A percentile compares a stretch with the other conserved stretches of the same genome.
Evolutionary conservation across 2,329 filamentous ascomycete species (phyloP).

Genomic region (Fusarium miscanthi): DNA sequence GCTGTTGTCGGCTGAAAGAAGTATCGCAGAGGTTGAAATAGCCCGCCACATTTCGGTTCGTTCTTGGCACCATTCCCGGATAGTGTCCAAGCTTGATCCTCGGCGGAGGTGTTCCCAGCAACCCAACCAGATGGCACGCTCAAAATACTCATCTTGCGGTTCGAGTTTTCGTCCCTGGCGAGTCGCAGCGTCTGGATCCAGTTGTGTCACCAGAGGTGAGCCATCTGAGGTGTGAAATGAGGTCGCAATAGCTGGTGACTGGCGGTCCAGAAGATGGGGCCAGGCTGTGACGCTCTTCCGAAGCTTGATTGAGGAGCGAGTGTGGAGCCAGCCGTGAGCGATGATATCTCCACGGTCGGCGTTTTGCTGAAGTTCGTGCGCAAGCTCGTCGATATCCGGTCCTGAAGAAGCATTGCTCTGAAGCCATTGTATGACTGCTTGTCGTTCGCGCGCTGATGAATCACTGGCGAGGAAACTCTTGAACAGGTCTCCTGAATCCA

Average conservation of each 20-base stretch:
- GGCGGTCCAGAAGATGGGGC: conserved; percentile 72
- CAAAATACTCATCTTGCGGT: conserved; percentile 86
- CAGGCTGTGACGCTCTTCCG: conserved; percentile 82
- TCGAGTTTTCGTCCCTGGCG: conserved; percentile 82
- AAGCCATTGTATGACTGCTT: conserved; percentile 86
- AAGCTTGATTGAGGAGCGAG: conserved; percentile 87
- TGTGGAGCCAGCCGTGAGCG: conserved; percentile 92
- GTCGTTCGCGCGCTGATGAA: conserved; percentile 79
- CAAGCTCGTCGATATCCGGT: conserved; percentile 79
- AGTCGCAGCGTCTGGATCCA: conserved; percentile 90
- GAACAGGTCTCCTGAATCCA: conserved; percentile 58
- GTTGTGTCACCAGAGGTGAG: conserved; percentile 80
- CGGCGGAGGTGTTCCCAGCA: conserved; percentile 92
- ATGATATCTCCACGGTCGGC: conserved; percentile 85
- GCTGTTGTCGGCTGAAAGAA: conserved; percentile 63
- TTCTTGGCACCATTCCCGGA: conserved; percentile 87
- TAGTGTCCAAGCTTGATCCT: conserved; percentile 77
- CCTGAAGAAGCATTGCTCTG: conserved; percentile 79
- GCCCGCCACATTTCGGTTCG: conserved; percentile 91
- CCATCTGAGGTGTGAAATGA: conserved; percentile 69
- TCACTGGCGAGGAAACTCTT: conserved; percentile 80
- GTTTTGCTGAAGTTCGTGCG: conserved; percentile 78
- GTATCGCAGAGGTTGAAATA: conserved; percentile 79
- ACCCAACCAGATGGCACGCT: conserved; percentile 91
- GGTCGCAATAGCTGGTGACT: conserved; percentile 65